A percentile compares a stretch with the other conserved stretches of the same genome.
Conservation (phyloP, 495 filamentous ascomycete species). For the Penicillium ucsense region DNA sequence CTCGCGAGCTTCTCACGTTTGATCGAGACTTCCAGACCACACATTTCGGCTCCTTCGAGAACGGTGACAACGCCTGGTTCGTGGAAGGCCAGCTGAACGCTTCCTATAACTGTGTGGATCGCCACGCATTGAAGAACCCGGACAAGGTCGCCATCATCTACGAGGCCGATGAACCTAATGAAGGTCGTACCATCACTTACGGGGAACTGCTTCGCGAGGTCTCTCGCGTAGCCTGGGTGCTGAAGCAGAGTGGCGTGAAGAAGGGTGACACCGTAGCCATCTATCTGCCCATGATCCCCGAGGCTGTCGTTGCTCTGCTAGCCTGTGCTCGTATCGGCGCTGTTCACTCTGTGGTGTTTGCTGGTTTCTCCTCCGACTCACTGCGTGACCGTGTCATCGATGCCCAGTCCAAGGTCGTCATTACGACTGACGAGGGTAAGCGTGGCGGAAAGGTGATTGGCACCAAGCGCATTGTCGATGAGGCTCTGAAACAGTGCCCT, state of each 20-base stretch:
- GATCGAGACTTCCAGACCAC: constrained; percentile 88
- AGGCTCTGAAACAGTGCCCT: constrained; percentile 94
- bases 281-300: constrained; percentile 98
- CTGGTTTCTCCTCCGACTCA: constrained; percentile 95
- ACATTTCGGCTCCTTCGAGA: constrained; percentile 60
- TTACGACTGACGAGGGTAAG: constrained; percentile 95
- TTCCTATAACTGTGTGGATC: constrained; percentile 94
- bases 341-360: constrained; percentile 97
- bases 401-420: constrained; percentile 80
- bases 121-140: constrained; percentile 88
- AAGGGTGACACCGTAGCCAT: constrained; percentile 97
- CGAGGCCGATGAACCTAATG: constrained; percentile 84
- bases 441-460: constrained; percentile 95
- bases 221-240: constrained; percentile 69
- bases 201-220: constrained; percentile 91
- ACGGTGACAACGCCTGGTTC: constrained; percentile 93
- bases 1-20: constrained; percentile 86
- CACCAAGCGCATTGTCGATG: constrained; percentile 98
- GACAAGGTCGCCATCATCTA: constrained; percentile 94
- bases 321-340: constrained; percentile 90
- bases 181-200: constrained; percentile 87
- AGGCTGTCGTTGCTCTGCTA: constrained; percentile 84
- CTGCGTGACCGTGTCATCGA: constrained; percentile 93
- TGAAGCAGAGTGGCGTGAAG: constrained; percentile 90
- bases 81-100: constrained; percentile 88